Conservation (phyloP, 192 early-diverging fungal genomes). For the Spizellomyces punctatus region DNA sequence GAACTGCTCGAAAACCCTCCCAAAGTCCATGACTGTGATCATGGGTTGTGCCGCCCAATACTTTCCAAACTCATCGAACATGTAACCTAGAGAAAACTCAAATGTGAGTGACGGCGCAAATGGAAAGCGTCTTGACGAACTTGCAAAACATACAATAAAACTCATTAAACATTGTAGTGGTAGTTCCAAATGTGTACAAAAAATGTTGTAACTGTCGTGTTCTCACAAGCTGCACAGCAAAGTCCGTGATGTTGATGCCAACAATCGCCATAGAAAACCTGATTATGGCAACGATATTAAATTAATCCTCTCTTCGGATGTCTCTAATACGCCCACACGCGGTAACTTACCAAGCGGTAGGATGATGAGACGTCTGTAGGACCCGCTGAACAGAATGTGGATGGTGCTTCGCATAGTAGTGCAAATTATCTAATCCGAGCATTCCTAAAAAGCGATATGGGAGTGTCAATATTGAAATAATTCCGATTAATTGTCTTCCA, state of each 20-base stretch:
- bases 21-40: slow-evolving; percentile 75
- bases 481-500: too few species aligned
- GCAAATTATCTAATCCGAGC: slow-evolving; percentile 71
- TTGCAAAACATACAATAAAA: slow-evolving; percentile 67
- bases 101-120: too few species aligned
- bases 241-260: slow-evolving; percentile 78
- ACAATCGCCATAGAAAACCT: slow-evolving; percentile 81
- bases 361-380: slow-evolving; percentile 63
- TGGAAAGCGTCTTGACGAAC: not conserved
- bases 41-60: slow-evolving; percentile 60
- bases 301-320: not conserved
- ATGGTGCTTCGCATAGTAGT: slow-evolving; percentile 66
- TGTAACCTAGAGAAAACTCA: slow-evolving; percentile 51
- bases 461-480: too few species aligned
- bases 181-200: slow-evolving; percentile 61
- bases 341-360: slow-evolving; percentile 55
- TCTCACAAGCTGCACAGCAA: slow-evolving; percentile 60
- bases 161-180: slow-evolving; percentile 63
- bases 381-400: slow-evolving; percentile 53
- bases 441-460: slow-evolving; percentile 47
- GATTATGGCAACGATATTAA: not conserved
- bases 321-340: not conserved
- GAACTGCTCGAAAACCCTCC: slow-evolving; percentile 62
- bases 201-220: slow-evolving; percentile 67
- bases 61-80: slow-evolving; percentile 67